These are phyloP conservation scores for Bathelium albidoporum DNA, from an alignment of 495 filamentous ascomycete species.

Conservation along the genomic window DNA sequence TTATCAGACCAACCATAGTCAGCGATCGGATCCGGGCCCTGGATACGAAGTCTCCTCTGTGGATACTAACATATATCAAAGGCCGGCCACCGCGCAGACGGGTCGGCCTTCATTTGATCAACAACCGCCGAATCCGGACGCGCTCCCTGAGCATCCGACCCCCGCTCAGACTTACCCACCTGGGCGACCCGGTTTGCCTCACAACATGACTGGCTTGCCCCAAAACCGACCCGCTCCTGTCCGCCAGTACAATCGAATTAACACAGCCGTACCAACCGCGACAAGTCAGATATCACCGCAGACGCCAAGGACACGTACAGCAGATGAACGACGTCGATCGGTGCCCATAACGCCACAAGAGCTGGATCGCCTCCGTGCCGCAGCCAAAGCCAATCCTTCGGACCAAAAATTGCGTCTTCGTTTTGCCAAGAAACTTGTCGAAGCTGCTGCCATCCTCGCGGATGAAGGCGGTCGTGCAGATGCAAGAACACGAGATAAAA, in stretches of 20 bases:
- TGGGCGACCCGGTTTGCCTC: constrained; percentile 60
- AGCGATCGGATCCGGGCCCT: constrained; percentile 24
- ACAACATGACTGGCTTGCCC: constrained; percentile 40
- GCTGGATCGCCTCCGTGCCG: constrained; percentile 59
- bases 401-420: constrained; percentile 61
- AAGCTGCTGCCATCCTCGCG: constrained; percentile 69
- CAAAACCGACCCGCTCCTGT: constrained; percentile 55
- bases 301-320: constrained; percentile 14
- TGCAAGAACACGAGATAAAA: constrained; percentile 59
- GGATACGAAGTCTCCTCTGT: not conserved
- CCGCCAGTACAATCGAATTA: constrained; percentile 53
- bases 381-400: constrained; percentile 55
- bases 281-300: constrained; percentile 26
- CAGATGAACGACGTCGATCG: constrained; percentile 13
- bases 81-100: constrained; percentile 10
- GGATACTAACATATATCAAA: not conserved
- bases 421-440: constrained; percentile 75
- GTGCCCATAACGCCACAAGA: constrained; percentile 65
- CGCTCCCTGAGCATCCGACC: constrained; percentile 64
- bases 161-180: constrained; percentile 34
- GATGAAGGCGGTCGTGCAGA: constrained; percentile 60
- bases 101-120: constrained; percentile 29
- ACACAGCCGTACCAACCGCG: constrained; percentile 27
- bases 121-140: constrained; percentile 41
- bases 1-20: constrained; percentile 17